A percentile compares a stretch with the other conserved stretches of the same genome.
These are phyloP conservation scores for Phytophthora pistaciae DNA, from an alignment of 352 stramenopile genomes.

Conservation along the genomic window DNA sequence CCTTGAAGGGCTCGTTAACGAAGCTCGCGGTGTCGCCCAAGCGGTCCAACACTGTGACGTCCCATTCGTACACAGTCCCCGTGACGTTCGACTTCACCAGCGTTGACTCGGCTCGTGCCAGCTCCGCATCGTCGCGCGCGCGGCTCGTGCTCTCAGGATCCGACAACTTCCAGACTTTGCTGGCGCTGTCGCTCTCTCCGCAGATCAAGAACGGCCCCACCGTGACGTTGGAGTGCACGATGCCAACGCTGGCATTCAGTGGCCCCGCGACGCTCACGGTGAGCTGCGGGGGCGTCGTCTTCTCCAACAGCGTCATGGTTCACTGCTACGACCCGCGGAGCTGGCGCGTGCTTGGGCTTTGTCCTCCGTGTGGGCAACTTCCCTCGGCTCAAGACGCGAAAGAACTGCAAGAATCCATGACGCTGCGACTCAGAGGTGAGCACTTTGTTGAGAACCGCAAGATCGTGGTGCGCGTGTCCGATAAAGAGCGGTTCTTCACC, in stretches of 20 bases:
- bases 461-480: constrained; percentile 60
- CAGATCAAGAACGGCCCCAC: constrained; percentile 20
- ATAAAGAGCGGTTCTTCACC: constrained; percentile 55
- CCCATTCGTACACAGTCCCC: constrained; percentile 17
- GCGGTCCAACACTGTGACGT: background rate
- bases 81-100: constrained; percentile 58
- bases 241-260: constrained; percentile 66
- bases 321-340: constrained; percentile 77
- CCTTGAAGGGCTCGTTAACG: constrained; percentile 3
- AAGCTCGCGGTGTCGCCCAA: constrained; percentile 4
- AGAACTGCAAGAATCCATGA: constrained; percentile 18
- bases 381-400: constrained; percentile 1
- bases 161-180: constrained; percentile 25
- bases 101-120: constrained; percentile 50
- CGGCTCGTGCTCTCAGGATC: constrained; percentile 48
- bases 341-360: constrained; percentile 52
- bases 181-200: constrained; percentile 20
- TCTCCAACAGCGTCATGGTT: constrained; percentile 72
- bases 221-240: constrained; percentile 62
- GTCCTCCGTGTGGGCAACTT: constrained; percentile 61
- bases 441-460: constrained; percentile 80
- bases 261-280: constrained; percentile 58
- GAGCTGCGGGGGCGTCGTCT: constrained; percentile 53
- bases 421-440: constrained; percentile 58
- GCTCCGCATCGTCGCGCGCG: constrained; percentile 39